Conservation (phyloP, 768 basidiomycete species). For the Hydnomerulius pinastri region DNA sequence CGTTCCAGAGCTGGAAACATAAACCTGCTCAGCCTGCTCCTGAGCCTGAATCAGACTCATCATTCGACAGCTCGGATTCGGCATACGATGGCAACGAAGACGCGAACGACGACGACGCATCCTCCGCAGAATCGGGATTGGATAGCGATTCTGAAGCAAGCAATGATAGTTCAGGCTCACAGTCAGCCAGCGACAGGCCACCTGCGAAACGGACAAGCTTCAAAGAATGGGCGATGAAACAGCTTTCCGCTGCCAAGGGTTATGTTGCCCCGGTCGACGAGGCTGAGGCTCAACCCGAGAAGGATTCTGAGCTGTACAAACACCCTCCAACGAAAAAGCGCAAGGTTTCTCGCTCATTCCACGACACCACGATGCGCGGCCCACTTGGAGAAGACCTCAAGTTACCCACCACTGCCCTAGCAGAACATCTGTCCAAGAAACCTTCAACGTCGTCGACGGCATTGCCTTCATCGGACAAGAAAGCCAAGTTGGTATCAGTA, state of each 20-base stretch:
- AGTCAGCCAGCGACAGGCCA: conserved; percentile 16
- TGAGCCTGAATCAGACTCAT: conserved; percentile 51
- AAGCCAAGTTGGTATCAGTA: conserved; percentile 52
- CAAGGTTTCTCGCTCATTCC: conserved; percentile 37
- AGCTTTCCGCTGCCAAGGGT: conserved; percentile 56
- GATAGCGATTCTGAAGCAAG: conserved; percentile 19
- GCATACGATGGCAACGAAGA: conserved; percentile 52
- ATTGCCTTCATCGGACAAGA: conserved; percentile 21
- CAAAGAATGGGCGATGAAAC: conserved; percentile 88
- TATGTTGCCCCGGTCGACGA: conserved; percentile 26
- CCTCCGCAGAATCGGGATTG: conserved; percentile 12
- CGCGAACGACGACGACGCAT: conserved; percentile 18
- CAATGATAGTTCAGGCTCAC: conserved; percentile 16
- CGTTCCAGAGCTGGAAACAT: conserved; percentile 55
- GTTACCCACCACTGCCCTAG: conserved; percentile 68
- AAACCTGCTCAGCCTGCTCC: conserved; percentile 28
- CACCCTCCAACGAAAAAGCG: conserved; percentile 45
- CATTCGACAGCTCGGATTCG: conserved; percentile 80
- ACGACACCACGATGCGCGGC: conserved; percentile 58
- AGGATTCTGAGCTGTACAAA: neutral
- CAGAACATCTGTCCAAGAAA: conserved; percentile 39
- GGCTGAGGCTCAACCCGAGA: conserved; percentile 16
- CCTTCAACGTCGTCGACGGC: neutral
- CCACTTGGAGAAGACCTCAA: conserved; percentile 76
- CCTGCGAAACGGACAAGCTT: conserved; percentile 55